Percentiles rank a stretch among this genome's conserved stretches.
Evolutionary conservation across 345 rosid species (phyloP).

Genomic region (Moricandia arvensis): DNA sequence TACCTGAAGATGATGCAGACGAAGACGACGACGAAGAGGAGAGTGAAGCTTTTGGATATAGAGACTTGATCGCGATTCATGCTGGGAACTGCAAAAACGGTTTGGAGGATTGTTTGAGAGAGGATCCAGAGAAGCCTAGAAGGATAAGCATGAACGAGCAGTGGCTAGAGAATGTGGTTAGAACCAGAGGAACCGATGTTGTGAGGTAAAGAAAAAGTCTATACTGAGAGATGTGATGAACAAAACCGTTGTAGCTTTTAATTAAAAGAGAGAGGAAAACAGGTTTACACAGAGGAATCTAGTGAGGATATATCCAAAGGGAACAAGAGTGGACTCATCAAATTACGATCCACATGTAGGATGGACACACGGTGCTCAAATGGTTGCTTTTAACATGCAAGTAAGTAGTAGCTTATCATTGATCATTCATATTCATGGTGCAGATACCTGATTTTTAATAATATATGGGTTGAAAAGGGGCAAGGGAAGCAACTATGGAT

Average conservation of each 20-base stretch:
- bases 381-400: constrained; percentile 99
- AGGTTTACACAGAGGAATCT: constrained; percentile 76
- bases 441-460: neutral
- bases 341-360: constrained; percentile 77
- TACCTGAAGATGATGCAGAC: constrained; percentile 34
- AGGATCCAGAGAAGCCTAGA: constrained; percentile 46
- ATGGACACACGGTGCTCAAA: constrained; percentile 95
- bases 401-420: constrained; percentile 35
- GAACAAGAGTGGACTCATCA: constrained; percentile 64
- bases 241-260: neutral
- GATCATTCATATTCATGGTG: neutral
- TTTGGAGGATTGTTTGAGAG: constrained; percentile 37
- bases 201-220: constrained; percentile 26
- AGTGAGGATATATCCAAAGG: constrained; percentile 77
- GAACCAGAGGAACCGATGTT: constrained; percentile 42
- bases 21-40: constrained; percentile 33
- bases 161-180: constrained; percentile 51
- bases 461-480: constrained; percentile 55
- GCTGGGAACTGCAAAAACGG: constrained; percentile 52
- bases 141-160: constrained; percentile 69
- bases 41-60: constrained; percentile 46
- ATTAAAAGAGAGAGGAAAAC: neutral
- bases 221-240: neutral
- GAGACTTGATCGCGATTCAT: constrained; percentile 59
- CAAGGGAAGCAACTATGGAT: constrained; percentile 69